Percentiles rank a stretch among this genome's conserved stretches.
phyloP scores from a whole-genome alignment of 106 monocot genomes.

The Dactylorhiza incarnata region DNA sequence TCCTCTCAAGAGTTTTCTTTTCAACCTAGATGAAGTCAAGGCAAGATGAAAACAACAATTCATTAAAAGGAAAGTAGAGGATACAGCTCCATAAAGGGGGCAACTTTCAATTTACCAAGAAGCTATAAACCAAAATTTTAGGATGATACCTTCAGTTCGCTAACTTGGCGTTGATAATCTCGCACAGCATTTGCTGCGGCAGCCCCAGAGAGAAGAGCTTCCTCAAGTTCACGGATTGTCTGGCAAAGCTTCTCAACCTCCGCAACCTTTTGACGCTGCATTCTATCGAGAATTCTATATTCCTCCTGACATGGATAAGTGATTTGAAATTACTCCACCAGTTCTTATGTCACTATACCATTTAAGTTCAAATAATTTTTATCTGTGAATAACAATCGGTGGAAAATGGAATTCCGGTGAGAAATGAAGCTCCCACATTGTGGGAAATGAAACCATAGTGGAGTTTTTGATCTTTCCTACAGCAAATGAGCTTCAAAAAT shows the following conservation, averaged over 20 bases:
- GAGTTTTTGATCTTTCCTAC: no score
- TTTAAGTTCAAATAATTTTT: not conserved
- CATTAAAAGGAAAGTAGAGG: not conserved
- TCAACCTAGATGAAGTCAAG: constrained; percentile 34
- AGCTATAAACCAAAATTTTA: not conserved
- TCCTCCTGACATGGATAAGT: constrained; percentile 48
- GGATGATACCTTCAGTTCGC: constrained; percentile 44
- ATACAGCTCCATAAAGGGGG: not conserved
- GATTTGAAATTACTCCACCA: not conserved
- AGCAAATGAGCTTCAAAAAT: not conserved
- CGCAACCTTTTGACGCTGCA: constrained; percentile 82
- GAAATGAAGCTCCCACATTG: no score
- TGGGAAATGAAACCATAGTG: no score
- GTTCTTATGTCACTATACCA: not conserved
- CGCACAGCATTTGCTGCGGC: constrained; percentile 82
- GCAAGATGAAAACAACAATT: not conserved
- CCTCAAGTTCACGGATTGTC: constrained; percentile 68
- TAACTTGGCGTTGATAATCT: constrained; percentile 76
- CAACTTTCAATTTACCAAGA: not conserved
- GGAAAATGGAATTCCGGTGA: no score
- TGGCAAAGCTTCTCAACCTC: constrained; percentile 78
- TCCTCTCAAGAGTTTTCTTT: constrained; percentile 69
- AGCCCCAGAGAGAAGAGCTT: constrained; percentile 81
- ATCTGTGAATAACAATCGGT: not conserved
- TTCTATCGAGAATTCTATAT: constrained; percentile 76